A percentile compares a stretch with the other conserved stretches of the same genome.
Conservation (phyloP, 495 filamentous ascomycete genomes). For the Hypoxylon rickii region DNA sequence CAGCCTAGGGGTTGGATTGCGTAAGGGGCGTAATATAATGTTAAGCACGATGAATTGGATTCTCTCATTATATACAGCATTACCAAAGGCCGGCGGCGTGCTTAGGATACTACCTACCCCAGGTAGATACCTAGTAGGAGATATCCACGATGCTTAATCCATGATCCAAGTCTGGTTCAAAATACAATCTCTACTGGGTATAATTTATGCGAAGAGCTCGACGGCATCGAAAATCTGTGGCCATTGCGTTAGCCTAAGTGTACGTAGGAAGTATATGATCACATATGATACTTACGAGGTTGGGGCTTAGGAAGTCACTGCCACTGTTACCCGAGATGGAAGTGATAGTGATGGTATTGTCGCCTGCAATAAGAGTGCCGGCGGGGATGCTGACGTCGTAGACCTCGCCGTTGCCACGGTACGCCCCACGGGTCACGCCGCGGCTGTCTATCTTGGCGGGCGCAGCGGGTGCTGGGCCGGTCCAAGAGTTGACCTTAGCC, state of each 20-base stretch:
- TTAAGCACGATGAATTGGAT: too few species aligned
- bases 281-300: slow-evolving; percentile 56
- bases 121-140: not conserved
- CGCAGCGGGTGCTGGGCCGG: slow-evolving; percentile 52
- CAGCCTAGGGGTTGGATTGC: too few species aligned
- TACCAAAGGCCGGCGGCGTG: too few species aligned
- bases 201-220: slow-evolving; percentile 50
- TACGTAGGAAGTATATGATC: not conserved
- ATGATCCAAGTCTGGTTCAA: too few species aligned
- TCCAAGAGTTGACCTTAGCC: slow-evolving; percentile 57
- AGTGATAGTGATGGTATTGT: slow-evolving; percentile 66
- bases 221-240: slow-evolving; percentile 61
- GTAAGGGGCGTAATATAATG: too few species aligned
- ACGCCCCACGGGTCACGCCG: slow-evolving; percentile 67
- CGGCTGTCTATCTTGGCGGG: slow-evolving; percentile 67
- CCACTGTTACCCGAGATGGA: slow-evolving; percentile 64
- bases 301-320: slow-evolving; percentile 58
- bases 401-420: slow-evolving; percentile 64
- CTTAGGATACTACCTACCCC: not conserved
- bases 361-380: slow-evolving; percentile 59
- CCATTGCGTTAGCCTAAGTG: not conserved
- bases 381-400: slow-evolving; percentile 61
- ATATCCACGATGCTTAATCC: too few species aligned
- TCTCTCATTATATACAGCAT: too few species aligned
- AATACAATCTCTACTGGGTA: too few species aligned